These are phyloP conservation scores for Citrus sp. DNA, from an alignment of 345 rosid genomes.

Conservation along the genomic window DNA sequence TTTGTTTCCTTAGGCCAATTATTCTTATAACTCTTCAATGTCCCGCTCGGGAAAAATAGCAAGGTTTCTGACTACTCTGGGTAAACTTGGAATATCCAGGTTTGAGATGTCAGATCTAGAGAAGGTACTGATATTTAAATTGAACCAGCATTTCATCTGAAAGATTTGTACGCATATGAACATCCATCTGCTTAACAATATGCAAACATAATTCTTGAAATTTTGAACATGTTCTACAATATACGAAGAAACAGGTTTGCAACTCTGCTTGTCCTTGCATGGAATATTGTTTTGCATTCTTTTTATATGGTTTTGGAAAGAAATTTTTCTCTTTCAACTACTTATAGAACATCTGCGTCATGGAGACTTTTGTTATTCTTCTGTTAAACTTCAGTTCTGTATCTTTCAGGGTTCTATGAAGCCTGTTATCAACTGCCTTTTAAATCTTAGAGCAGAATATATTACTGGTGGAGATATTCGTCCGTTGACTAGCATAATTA, in stretches of 20 bases:
- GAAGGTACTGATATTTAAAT: slow-evolving; percentile 48
- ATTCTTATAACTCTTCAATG: slow-evolving; percentile 28
- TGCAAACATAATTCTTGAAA: neutral
- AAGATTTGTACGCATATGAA: neutral
- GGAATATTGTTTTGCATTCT: neutral
- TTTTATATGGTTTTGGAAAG: neutral
- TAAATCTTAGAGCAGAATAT: slow-evolving; percentile 32
- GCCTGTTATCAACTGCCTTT: slow-evolving; percentile 47
- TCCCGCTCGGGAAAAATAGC: slow-evolving; percentile 43
- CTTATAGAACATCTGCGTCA: neutral
- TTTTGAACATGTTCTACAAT: neutral
- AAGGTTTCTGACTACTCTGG: slow-evolving; percentile 58
- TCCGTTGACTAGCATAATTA: neutral
- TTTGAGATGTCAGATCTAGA: slow-evolving; percentile 68
- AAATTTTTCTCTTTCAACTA: neutral
- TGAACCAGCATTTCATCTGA: neutral
- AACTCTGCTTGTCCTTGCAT: neutral
- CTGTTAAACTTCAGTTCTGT: slow-evolving; percentile 5
- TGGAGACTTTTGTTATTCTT: neutral
- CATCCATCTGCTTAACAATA: neutral
- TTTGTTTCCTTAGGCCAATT: slow-evolving; percentile 42
- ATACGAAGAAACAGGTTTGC: neutral
- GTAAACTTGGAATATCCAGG: slow-evolving; percentile 59
- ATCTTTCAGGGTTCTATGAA: slow-evolving; percentile 52
- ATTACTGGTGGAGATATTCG: slow-evolving; percentile 23